These are phyloP conservation scores for Sphagnurus paluster DNA, from an alignment of 1,284 basidiomycete species.

Conservation along the genomic window DNA sequence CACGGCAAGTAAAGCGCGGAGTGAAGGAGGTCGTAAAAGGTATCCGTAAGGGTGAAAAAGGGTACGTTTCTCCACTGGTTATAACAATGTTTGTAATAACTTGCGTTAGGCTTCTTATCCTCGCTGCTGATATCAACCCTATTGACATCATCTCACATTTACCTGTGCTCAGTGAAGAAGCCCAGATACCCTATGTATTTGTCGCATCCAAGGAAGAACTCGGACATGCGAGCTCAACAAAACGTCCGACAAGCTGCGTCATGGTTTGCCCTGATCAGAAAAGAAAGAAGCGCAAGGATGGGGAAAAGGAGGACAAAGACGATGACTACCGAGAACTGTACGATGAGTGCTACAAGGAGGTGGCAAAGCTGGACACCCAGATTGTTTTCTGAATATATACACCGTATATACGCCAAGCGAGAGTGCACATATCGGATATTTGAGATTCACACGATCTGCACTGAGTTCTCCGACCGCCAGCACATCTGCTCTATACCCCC, in stretches of 20 bases:
- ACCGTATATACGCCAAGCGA: constrained; percentile 2
- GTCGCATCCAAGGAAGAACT: constrained; percentile 92
- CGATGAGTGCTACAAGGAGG: constrained; percentile 83
- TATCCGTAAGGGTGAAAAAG: constrained; percentile 93
- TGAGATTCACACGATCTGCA: constrained; percentile 22
- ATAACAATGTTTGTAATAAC: constrained; percentile 8
- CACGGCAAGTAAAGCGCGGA: constrained; percentile 89
- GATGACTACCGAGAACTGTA: constrained; percentile 86
- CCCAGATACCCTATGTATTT: constrained; percentile 90
- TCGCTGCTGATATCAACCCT: constrained; percentile 97
- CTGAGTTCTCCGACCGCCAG: constrained; percentile 25
- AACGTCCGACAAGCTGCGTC: constrained; percentile 97
- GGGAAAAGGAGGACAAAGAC: constrained; percentile 62
- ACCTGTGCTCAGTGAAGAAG: constrained; percentile 93
- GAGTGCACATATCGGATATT: constrained; percentile 11
- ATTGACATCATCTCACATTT: constrained; percentile 98
- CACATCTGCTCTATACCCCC: constrained; percentile 22
- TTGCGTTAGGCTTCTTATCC: constrained; percentile 74
- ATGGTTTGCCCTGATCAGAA: constrained; percentile 87
- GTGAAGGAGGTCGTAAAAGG: constrained; percentile 98
- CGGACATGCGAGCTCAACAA: constrained; percentile 93
- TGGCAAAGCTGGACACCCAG: constrained; percentile 76
- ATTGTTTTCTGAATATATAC: constrained; percentile 53
- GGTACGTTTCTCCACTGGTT: constrained; percentile 46
- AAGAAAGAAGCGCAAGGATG: constrained; percentile 70